phyloP scores from a whole-genome alignment of 148 eudicot genomes.

The Rhododendron griersonianum region DNA sequence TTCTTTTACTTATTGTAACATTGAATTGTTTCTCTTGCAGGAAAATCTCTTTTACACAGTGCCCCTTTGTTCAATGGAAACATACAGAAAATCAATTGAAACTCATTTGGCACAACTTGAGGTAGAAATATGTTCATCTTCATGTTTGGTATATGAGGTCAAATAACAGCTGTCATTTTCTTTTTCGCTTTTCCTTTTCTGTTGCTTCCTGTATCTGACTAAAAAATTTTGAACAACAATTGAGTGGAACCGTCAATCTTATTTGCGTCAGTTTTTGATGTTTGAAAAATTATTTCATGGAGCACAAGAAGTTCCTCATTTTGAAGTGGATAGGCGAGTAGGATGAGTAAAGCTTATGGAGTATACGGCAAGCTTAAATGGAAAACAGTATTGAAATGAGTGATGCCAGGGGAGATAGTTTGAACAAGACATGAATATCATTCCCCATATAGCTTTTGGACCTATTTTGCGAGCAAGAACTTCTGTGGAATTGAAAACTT shows the following conservation, averaged over 20 bases:
- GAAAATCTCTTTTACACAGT: conserved; percentile 75
- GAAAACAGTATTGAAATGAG: neutral
- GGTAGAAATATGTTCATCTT: conserved; percentile 33
- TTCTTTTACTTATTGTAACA: neutral
- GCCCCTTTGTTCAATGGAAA: conserved; percentile 68
- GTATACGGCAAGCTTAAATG: neutral
- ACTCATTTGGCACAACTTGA: conserved; percentile 51
- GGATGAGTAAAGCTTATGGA: conserved; percentile 1
- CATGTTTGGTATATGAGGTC: neutral
- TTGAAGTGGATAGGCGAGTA: neutral
- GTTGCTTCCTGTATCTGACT: neutral
- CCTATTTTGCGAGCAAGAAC: neutral
- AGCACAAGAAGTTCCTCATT: neutral
- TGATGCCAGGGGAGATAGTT: neutral
- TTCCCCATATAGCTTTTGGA: conserved; percentile 1
- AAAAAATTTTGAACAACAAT: neutral
- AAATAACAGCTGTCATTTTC: neutral
- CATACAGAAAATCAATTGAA: conserved; percentile 69
- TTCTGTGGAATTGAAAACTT: neutral
- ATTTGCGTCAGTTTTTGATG: neutral
- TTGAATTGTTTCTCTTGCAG: conserved; percentile 30
- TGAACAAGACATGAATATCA: neutral
- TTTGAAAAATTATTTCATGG: neutral
- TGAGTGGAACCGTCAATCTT: neutral
- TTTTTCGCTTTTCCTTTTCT: neutral